Evolutionary conservation across 306 rosid species (phyloP).

Genomic region (Geum urbanum): DNA sequence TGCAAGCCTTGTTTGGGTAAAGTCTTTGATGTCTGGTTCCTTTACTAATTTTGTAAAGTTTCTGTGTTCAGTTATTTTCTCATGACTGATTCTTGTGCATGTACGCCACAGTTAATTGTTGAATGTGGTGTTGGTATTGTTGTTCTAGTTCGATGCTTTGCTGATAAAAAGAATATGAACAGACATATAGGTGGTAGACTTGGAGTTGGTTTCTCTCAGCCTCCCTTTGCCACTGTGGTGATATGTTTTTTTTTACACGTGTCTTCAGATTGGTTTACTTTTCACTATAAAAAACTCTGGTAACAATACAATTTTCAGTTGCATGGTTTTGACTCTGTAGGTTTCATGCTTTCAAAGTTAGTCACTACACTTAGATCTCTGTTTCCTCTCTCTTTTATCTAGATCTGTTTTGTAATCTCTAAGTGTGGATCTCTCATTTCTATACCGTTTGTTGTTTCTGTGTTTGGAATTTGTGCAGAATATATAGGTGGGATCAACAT

Average conservation of each 20-base stretch:
- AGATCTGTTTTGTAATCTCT: conserved; percentile 17
- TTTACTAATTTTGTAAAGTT: not conserved
- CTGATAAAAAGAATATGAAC: conserved; percentile 62
- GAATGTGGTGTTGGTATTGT: conserved; percentile 78
- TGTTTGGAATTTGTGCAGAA: conserved; percentile 44
- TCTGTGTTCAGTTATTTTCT: not conserved
- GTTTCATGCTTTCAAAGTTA: conserved; percentile 56
- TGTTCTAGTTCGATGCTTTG: conserved; percentile 77
- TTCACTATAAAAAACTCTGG: too few species aligned
- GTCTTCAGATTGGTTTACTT: too few species aligned
- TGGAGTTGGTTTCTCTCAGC: too few species aligned
- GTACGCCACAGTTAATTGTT: conserved; percentile 51
- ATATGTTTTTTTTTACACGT: too few species aligned
- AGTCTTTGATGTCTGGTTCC: conserved; percentile 19
- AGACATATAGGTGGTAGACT: conserved; percentile 29
- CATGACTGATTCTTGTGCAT: conserved; percentile 2
- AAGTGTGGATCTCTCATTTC: not conserved
- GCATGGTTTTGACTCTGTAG: too few species aligned
- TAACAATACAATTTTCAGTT: too few species aligned
- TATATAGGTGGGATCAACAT: conserved; percentile 54
- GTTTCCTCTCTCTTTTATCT: conserved; percentile 10
- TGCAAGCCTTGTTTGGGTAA: conserved; percentile 73
- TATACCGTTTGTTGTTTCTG: not conserved
- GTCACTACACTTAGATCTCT: conserved; percentile 45
- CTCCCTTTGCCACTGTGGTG: too few species aligned